A percentile compares a stretch with the other conserved stretches of the same genome.
phyloP scores from a whole-genome alignment of 371 early-diverging fungal species.

The Haplosporangium sp. region DNA sequence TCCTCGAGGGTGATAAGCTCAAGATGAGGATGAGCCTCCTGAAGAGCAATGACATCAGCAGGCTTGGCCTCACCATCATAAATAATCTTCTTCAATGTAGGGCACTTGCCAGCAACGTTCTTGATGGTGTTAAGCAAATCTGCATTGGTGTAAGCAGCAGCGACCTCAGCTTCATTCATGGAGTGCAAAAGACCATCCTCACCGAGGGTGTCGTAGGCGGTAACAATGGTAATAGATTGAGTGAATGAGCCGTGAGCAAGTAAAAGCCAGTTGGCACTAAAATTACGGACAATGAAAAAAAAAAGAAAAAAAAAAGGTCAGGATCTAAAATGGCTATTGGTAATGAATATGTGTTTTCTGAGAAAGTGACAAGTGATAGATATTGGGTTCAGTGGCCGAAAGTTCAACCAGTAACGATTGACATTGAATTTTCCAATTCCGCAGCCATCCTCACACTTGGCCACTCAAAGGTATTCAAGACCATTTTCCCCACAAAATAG shows the following conservation, averaged over 20 bases:
- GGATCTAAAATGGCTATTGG: too few relatives aligned
- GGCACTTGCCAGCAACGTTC: constrained; percentile 66
- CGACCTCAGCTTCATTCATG: constrained; percentile 85
- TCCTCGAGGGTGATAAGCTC: constrained; percentile 66
- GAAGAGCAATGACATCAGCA: constrained; percentile 56
- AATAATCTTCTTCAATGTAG: constrained; percentile 75
- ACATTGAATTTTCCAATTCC: not conserved
- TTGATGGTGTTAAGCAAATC: constrained; percentile 78
- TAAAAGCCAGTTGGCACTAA: constrained; percentile 78
- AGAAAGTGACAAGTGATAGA: too few relatives aligned
- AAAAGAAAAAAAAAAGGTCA: too few relatives aligned
- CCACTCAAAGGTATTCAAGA: constrained; percentile 4
- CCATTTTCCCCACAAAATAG: not conserved
- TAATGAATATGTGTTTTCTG: too few relatives aligned
- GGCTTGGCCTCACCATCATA: constrained; percentile 78
- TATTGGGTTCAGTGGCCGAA: not conserved
- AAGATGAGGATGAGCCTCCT: constrained; percentile 51
- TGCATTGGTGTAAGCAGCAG: constrained; percentile 82
- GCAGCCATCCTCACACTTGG: not conserved
- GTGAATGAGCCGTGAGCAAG: constrained; percentile 75
- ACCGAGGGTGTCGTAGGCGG: constrained; percentile 91
- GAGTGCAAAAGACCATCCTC: constrained; percentile 86
- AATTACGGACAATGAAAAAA: too few relatives aligned
- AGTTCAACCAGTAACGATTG: not conserved
- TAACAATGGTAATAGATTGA: constrained; percentile 80